phyloP scores from a whole-genome alignment of 164 flowering plant species.

The Chimonanthus salicifolius region DNA sequence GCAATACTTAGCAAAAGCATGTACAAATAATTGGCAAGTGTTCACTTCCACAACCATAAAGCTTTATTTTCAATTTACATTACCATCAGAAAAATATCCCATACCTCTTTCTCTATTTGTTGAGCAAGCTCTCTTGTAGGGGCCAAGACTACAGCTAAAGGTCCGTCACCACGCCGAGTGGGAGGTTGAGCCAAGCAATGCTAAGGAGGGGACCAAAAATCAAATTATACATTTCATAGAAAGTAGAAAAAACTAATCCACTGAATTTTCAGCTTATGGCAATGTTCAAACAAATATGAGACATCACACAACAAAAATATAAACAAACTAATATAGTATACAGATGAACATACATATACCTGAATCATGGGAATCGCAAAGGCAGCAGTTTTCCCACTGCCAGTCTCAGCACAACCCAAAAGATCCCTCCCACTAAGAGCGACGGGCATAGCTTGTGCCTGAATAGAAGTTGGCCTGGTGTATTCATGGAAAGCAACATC shows the following conservation, averaged over 20 bases:
- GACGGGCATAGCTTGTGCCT: conserved; percentile 64
- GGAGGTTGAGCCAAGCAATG: conserved; percentile 57
- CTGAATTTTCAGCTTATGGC: neutral
- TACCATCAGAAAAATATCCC: neutral
- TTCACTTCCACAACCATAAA: too few species aligned
- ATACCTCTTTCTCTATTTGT: conserved; percentile 52
- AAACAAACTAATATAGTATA: neutral
- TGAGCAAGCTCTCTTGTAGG: conserved; percentile 75
- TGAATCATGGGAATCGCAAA: conserved; percentile 64
- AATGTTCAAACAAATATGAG: neutral
- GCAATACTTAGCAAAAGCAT: too few species aligned
- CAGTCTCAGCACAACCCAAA: conserved; percentile 67
- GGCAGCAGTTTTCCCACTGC: conserved; percentile 74
- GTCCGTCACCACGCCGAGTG: conserved; percentile 54
- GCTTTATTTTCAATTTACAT: too few species aligned
- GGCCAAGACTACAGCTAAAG: conserved; percentile 53
- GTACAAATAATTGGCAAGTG: too few species aligned
- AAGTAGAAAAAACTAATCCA: neutral
- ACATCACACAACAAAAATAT: neutral
- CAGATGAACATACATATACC: conserved; percentile 18
- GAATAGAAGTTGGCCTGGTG: conserved; percentile 56
- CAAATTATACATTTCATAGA: neutral
- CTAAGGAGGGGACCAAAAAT: conserved; percentile 17
- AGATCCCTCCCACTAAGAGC: conserved; percentile 61
- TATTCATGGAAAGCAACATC: conserved; percentile 52